These are phyloP conservation scores for Coprinellus micaceus DNA, from an alignment of 768 basidiomycete genomes.

Conservation along the genomic window DNA sequence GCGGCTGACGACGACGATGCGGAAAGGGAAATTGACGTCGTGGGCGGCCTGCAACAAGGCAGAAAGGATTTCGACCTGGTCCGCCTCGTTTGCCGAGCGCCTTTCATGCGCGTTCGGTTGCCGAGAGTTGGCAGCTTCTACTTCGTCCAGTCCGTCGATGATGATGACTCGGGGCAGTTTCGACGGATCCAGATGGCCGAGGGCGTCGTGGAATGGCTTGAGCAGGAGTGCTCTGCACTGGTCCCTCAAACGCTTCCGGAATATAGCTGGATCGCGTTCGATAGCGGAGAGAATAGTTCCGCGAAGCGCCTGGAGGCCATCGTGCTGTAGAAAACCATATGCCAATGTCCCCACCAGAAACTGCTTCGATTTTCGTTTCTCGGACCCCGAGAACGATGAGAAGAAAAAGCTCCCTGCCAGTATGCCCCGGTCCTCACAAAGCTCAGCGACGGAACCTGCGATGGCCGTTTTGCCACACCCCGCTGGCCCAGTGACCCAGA, in stretches of 20 bases:
- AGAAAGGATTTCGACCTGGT: neutral
- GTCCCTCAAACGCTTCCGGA: neutral
- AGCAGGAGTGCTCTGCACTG: neutral
- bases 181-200: too few species aligned
- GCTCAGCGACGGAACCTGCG: constrained; percentile 5
- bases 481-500: constrained; percentile 10
- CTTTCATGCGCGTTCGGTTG: too few species aligned
- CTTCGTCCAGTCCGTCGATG: too few species aligned
- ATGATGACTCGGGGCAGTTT: too few species aligned
- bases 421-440: neutral
- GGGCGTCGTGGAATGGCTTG: too few species aligned
- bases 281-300: too few species aligned
- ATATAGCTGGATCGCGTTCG: too few species aligned
- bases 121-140: too few species aligned
- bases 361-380: neutral
- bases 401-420: constrained; percentile 13
- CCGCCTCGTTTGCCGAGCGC: neutral
- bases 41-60: neutral
- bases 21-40: too few species aligned
- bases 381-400: neutral
- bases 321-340: neutral
- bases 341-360: neutral
- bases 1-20: neutral
- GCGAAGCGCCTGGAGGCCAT: too few species aligned
- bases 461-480: constrained; percentile 12